Percentiles rank a stretch among this genome's conserved stretches.
Evolutionary conservation across 495 filamentous ascomycete genomes (phyloP).

Genomic region (Acidiella bohemica): DNA sequence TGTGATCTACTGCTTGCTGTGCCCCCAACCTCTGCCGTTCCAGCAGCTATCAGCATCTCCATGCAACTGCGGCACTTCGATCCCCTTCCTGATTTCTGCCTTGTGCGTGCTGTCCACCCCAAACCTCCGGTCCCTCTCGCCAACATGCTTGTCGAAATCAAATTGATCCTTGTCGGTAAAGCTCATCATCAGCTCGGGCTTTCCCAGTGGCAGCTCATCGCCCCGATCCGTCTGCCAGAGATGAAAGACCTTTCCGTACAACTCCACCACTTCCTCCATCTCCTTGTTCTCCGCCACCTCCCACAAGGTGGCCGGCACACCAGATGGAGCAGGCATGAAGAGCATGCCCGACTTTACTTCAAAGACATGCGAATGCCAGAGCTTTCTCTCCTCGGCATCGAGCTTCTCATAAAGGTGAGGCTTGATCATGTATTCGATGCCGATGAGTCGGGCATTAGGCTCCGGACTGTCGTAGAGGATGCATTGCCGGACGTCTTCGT

Average conservation of each 20-base stretch:
- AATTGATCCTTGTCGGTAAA: slow-evolving; percentile 47
- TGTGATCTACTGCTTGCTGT: too few species aligned
- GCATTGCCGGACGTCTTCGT: slow-evolving; percentile 68
- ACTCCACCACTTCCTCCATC: slow-evolving; percentile 55
- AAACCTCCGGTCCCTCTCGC: slow-evolving; percentile 53
- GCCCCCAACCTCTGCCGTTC: slow-evolving; percentile 19
- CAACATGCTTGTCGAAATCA: slow-evolving; percentile 45
- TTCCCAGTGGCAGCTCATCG: slow-evolving; percentile 57
- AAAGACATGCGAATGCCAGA: slow-evolving; percentile 75
- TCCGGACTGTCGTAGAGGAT: slow-evolving; percentile 64
- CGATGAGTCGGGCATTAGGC: slow-evolving; percentile 58
- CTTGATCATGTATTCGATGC: slow-evolving; percentile 88
- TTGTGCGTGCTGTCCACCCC: slow-evolving; percentile 47
- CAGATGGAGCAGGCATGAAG: slow-evolving; percentile 58
- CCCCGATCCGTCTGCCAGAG: slow-evolving; percentile 82
- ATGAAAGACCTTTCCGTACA: slow-evolving; percentile 88
- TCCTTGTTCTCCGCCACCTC: slow-evolving; percentile 63
- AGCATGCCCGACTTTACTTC: slow-evolving; percentile 82
- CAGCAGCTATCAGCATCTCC: slow-evolving; percentile 41
- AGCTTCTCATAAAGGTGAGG: slow-evolving; percentile 55
- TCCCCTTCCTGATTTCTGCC: slow-evolving; percentile 46
- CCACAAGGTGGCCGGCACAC: slow-evolving; percentile 46
- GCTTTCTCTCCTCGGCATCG: slow-evolving; percentile 46
- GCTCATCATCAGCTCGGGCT: slow-evolving; percentile 67
- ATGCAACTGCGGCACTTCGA: slow-evolving; percentile 47